Conservation (phyloP, 2,329 filamentous ascomycete species). For the Orbilia quercus region DNA sequence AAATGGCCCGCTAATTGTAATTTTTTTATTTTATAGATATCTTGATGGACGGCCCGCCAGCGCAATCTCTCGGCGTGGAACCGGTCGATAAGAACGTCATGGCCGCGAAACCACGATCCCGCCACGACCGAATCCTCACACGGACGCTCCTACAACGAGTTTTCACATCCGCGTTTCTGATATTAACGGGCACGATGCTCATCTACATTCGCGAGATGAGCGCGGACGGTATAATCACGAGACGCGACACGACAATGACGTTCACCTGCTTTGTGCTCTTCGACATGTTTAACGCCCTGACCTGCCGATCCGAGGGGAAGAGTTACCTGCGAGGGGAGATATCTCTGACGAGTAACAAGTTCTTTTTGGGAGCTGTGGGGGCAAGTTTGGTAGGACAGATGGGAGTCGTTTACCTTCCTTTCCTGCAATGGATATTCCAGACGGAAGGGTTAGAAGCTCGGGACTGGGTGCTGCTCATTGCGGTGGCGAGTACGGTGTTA, state of each 20-base stretch:
- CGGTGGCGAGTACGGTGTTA: conserved; percentile 88
- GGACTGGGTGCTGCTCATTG: conserved; percentile 78
- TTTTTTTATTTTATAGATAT: conserved; percentile 74
- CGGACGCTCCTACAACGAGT: conserved; percentile 83
- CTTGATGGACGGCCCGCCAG: conserved; percentile 98
- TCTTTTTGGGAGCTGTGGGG: conserved; percentile 96
- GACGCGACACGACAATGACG: conserved; percentile 97
- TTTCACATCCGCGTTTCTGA: conserved; percentile 84
- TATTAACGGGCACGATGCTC: conserved; percentile 90
- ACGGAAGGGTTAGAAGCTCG: conserved; percentile 82
- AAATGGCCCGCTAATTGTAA: conserved; percentile 57
- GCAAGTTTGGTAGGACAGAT: conserved; percentile 86
- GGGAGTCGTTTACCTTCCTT: conserved; percentile 93
- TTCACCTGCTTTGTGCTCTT: conserved; percentile 99
- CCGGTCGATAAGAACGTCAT: conserved; percentile 94
- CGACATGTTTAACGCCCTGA: conserved; percentile 98
- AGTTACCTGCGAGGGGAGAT: conserved; percentile 88
- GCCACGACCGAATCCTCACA: conserved; percentile 91
- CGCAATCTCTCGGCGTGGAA: conserved; percentile 95
- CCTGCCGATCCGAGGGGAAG: conserved; percentile 90
- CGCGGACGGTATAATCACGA: conserved; percentile 81
- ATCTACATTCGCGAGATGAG: conserved; percentile 94
- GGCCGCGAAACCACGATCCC: conserved; percentile 85
- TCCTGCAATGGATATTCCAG: conserved; percentile 93
- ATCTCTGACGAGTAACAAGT: conserved; percentile 82